Conservation (phyloP, 2,329 filamentous ascomycete species). For the Ambrosiella beaveri region DNA sequence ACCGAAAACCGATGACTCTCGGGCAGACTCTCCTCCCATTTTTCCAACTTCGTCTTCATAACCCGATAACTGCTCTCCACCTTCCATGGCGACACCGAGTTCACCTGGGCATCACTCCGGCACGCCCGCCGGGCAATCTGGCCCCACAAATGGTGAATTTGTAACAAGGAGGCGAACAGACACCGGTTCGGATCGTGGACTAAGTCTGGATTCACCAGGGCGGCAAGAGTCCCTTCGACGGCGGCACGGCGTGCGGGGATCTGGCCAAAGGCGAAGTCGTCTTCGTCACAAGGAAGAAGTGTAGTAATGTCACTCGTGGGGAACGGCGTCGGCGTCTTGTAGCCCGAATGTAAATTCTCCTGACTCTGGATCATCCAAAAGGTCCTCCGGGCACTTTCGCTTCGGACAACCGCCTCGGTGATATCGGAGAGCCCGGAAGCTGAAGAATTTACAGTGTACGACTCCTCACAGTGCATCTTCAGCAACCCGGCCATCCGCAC, state of each 20-base stretch:
- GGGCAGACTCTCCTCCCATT: slow-evolving; percentile 20
- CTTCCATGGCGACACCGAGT: slow-evolving; percentile 16
- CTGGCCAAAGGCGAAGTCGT: slow-evolving; percentile 22
- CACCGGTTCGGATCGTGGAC: slow-evolving; percentile 17
- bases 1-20: slow-evolving; percentile 20
- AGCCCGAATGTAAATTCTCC: slow-evolving; percentile 23
- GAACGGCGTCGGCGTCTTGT: slow-evolving; percentile 20
- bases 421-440: slow-evolving; percentile 11
- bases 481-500: slow-evolving; percentile 22
- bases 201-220: slow-evolving; percentile 16
- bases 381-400: slow-evolving; percentile 21
- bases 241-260: slow-evolving; percentile 19
- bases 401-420: slow-evolving; percentile 19
- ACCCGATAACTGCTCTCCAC: slow-evolving; percentile 16
- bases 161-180: slow-evolving; percentile 23
- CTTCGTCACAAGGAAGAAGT: slow-evolving; percentile 22
- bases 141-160: slow-evolving; percentile 23
- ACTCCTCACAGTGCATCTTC: slow-evolving; percentile 22
- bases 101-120: slow-evolving; percentile 10
- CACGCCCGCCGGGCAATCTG: slow-evolving; percentile 19
- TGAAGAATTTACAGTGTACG: slow-evolving; percentile 17
- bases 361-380: slow-evolving; percentile 24
- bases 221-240: slow-evolving; percentile 20
- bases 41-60: slow-evolving; percentile 15
- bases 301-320: slow-evolving; percentile 21